Percentiles rank a stretch among this genome's conserved stretches.
phyloP scores from a whole-genome alignment of 2,329 filamentous ascomycete genomes.

The Cercospora sp. region DNA sequence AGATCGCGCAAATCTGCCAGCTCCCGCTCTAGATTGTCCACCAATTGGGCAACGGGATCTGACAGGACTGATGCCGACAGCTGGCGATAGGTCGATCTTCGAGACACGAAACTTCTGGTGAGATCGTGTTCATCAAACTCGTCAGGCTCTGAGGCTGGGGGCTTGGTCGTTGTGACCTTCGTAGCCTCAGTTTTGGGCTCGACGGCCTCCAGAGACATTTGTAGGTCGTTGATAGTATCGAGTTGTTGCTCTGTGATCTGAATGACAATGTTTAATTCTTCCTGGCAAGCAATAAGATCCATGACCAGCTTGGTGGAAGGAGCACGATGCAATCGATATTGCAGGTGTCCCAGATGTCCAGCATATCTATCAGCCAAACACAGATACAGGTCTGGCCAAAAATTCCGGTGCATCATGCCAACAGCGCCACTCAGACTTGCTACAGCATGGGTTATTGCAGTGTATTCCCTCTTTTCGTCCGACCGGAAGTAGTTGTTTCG shows the following conservation, averaged over 20 bases:
- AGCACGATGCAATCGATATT: conserved; percentile 45
- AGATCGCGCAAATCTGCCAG: conserved; percentile 44
- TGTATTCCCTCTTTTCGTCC: conserved; percentile 40
- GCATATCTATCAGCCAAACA: conserved; percentile 46
- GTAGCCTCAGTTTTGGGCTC: neutral
- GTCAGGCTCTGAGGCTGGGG: neutral
- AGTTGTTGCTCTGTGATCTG: conserved; percentile 47
- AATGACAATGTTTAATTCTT: conserved; percentile 49
- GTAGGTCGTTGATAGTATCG: conserved; percentile 40
- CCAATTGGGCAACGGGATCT: conserved; percentile 42
- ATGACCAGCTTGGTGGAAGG: conserved; percentile 48
- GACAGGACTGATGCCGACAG: conserved; percentile 41
- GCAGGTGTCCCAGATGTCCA: conserved; percentile 45
- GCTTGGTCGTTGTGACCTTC: neutral
- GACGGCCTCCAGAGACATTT: conserved; percentile 17
- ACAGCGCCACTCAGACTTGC: conserved; percentile 44
- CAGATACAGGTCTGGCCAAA: conserved; percentile 46
- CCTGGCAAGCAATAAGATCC: conserved; percentile 48
- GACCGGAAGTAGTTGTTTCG: conserved; percentile 42
- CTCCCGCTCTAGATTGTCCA: conserved; percentile 46
- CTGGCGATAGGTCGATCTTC: conserved; percentile 42
- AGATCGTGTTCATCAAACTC: conserved; percentile 16
- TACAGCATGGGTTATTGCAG: conserved; percentile 41
- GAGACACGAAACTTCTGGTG: conserved; percentile 23
- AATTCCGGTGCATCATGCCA: conserved; percentile 47